Base-by-base conservation (phyloP, 129 eudicot genomes). In the Tagetes patula region DNA sequence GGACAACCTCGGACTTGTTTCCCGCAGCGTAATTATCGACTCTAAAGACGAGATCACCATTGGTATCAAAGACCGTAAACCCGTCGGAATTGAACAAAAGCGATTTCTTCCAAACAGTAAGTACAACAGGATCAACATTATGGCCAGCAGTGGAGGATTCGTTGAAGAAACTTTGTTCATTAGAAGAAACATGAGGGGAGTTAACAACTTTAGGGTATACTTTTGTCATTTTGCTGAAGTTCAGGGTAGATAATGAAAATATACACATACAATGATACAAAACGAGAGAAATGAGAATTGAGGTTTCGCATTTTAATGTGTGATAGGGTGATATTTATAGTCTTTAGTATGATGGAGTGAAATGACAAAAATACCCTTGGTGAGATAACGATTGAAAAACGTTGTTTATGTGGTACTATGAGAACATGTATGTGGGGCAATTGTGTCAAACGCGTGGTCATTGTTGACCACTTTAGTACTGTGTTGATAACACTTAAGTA, bases 81-180 rank as follows among this genome's bases (percentile, higher is more conserved):
- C 96, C 96, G 4, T 85, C 88, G 73, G 91, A 87, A 72, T 70
- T 90, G 65, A 90, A 77, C 14, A 90, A 81, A 73, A 90, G 47
- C 0, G 96, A 90, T 60, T 90, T 90, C 73, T 83, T 89, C 96
- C 96, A 87, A 9, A 89, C 96, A 0, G 96, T 89, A 46, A 87
- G 85, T 53, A 81, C 73, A 55, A 73, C 77, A 2, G 76, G 69
- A 8, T 7, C 37, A 54, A 11, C 36, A 46, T 37, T 66, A 32
- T 63, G 47, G 39, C 70, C 77, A 3, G 64, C 40, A 38, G 64
- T 63, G 10, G 54, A 13, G 30, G 69, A 41, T 45, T 61, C 72
- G 0, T 41, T 31, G 34, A 59, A 2, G 20, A 48, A 58, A 4
- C 70, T 30, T 9, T 30, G 77, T 12, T 42, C 10, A 30, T 74